These are phyloP conservation scores for Epichloe brachyelytri DNA, from an alignment of 2,329 filamentous ascomycete species.

Conservation along the genomic window DNA sequence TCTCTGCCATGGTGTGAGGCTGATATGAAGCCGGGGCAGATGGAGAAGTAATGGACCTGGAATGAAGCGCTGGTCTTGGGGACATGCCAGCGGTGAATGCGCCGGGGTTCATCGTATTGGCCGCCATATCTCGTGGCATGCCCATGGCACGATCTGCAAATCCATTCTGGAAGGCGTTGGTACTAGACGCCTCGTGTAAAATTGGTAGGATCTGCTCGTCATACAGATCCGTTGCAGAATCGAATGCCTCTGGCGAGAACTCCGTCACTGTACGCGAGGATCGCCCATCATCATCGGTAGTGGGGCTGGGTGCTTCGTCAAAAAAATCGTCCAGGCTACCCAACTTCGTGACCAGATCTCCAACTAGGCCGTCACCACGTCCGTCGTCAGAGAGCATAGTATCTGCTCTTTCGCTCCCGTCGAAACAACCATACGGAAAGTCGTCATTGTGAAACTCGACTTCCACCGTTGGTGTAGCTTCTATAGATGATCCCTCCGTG, in stretches of 20 bases:
- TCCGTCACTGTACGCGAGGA: constrained; percentile 52
- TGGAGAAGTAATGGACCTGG: constrained; percentile 76
- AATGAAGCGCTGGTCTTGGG: constrained; percentile 57
- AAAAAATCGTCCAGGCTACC: constrained; percentile 76
- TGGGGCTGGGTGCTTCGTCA: constrained; percentile 52
- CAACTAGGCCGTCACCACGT: constrained; percentile 52
- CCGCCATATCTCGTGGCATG: constrained; percentile 44
- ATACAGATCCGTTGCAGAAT: constrained; percentile 72
- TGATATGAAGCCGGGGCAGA: constrained; percentile 44
- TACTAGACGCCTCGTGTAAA: constrained; percentile 70
- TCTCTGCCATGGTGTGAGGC: constrained; percentile 39
- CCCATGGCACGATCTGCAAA: constrained; percentile 62
- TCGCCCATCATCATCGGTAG: constrained; percentile 42
- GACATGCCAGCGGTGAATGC: constrained; percentile 36
- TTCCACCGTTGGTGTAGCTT: constrained; percentile 62
- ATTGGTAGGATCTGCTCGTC: constrained; percentile 90
- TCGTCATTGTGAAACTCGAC: constrained; percentile 91
- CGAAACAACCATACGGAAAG: constrained; percentile 70
- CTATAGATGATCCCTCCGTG: constrained; percentile 41
- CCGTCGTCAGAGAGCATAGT: constrained; percentile 88
- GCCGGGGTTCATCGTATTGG: constrained; percentile 50
- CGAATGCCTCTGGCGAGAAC: constrained; percentile 51
- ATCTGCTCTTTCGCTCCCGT: constrained; percentile 58
- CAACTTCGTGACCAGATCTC: constrained; percentile 69
- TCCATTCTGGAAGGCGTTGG: constrained; percentile 75